Percentiles rank a stretch among this genome's conserved stretches.
These are phyloP conservation scores for Talaromyces wortmannii DNA, from an alignment of 495 filamentous ascomycete genomes.

Conservation along the genomic window DNA sequence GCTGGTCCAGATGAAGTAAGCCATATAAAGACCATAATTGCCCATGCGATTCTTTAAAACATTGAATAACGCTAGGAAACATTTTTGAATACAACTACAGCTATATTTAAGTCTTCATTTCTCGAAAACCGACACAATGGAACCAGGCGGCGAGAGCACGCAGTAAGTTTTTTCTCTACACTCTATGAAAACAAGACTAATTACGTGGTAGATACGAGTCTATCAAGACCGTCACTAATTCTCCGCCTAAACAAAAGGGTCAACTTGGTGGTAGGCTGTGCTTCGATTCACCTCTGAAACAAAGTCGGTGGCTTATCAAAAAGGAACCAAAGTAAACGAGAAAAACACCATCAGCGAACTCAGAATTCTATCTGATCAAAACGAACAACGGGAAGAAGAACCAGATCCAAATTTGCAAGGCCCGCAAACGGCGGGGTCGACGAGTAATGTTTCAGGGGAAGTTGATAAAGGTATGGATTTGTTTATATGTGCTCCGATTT, in stretches of 20 bases:
- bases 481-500: neutral
- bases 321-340: neutral
- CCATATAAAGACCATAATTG: neutral
- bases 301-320: neutral
- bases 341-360: conserved; percentile 21
- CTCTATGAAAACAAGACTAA: neutral
- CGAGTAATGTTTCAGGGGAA: conserved; percentile 9
- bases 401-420: conserved; percentile 4
- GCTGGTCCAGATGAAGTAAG: neutral
- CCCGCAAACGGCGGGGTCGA: conserved; percentile 15
- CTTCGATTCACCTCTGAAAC: neutral
- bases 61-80: neutral
- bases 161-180: conserved; percentile 36
- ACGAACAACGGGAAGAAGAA: conserved; percentile 1
- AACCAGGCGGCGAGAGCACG: conserved; percentile 55
- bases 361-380: conserved; percentile 5
- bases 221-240: conserved; percentile 37
- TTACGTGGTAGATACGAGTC: conserved; percentile 50
- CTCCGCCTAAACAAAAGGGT: conserved; percentile 48
- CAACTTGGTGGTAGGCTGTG: conserved; percentile 48
- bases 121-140: conserved; percentile 6
- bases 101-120: too few relatives aligned
- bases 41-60: neutral
- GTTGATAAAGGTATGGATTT: conserved; percentile 27
- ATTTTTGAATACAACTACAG: neutral